phyloP scores from a whole-genome alignment of 495 filamentous ascomycete genomes.

The Neurospora tetrasperma region DNA sequence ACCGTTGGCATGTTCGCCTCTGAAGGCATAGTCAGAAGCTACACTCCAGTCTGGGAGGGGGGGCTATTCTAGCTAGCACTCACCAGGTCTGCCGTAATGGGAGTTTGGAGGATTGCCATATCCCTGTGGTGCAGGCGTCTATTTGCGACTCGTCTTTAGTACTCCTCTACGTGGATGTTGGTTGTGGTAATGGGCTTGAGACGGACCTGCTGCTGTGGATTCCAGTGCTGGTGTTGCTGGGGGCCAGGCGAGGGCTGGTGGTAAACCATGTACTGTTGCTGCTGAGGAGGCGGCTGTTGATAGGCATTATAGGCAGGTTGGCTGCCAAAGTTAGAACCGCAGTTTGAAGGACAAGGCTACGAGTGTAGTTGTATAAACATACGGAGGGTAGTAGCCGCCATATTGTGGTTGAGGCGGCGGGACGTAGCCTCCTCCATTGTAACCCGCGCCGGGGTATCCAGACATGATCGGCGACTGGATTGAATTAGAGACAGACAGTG shows the following conservation, averaged over 20 bases:
- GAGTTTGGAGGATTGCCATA: slow-evolving; percentile 29
- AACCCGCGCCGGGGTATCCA: slow-evolving; percentile 33
- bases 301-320: slow-evolving; percentile 15
- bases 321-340: slow-evolving; percentile 1
- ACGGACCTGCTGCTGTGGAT: background rate
- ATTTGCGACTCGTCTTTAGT: background rate
- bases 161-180: background rate
- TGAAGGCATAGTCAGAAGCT: background rate
- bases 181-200: background rate
- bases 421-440: slow-evolving; percentile 28
- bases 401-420: slow-evolving; percentile 31
- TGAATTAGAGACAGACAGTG: background rate
- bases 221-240: slow-evolving; percentile 12
- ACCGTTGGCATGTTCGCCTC: slow-evolving; percentile 32
- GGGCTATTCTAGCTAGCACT: slow-evolving; percentile 10
- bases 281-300: slow-evolving; percentile 12
- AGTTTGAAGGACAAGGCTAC: background rate
- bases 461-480: slow-evolving; percentile 14
- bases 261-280: slow-evolving; percentile 28
- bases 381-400: slow-evolving; percentile 32
- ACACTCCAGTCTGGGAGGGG: background rate
- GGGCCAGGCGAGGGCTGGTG: slow-evolving; percentile 19
- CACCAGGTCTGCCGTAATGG: slow-evolving; percentile 31
- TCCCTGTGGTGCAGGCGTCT: slow-evolving; percentile 8
- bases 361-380: slow-evolving; percentile 8